Evolutionary conservation across 2,329 filamentous ascomycete genomes (phyloP).

Genomic region (Chaetomium olivaceum): DNA sequence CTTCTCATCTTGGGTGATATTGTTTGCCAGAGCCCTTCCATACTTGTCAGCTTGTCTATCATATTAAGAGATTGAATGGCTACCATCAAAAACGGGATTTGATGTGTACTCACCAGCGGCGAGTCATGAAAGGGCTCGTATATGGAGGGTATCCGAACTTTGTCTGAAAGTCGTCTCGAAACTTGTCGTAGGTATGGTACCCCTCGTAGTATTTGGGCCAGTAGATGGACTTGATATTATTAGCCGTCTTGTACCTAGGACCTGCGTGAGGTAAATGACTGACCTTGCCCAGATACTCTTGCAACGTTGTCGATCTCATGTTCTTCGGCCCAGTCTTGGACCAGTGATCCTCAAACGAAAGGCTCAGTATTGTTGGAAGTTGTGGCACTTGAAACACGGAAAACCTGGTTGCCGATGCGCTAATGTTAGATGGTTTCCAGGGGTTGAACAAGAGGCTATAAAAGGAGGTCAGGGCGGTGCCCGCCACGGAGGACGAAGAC

Average conservation of each 20-base stretch:
- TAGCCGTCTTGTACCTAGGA: background rate
- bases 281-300: background rate
- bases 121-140: background rate
- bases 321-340: background rate
- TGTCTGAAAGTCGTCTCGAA: background rate
- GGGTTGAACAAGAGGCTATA: too few relatives aligned
- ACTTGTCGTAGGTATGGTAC: slow-evolving; percentile 3
- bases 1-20: slow-evolving; percentile 1
- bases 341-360: slow-evolving; percentile 2
- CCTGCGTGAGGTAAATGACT: background rate
- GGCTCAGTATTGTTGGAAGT: too few relatives aligned
- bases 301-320: background rate
- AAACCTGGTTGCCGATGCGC: too few relatives aligned
- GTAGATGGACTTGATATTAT: background rate
- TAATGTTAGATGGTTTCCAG: too few relatives aligned
- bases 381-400: too few relatives aligned
- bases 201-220: background rate
- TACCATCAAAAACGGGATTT: too few relatives aligned
- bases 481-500: too few relatives aligned
- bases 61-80: background rate
- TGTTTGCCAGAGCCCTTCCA: background rate
- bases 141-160: background rate
- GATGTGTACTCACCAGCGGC: background rate
- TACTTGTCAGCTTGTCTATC: background rate
- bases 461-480: too few relatives aligned